Percentiles rank a stretch among this genome's conserved stretches.
Conservation (phyloP, 1,139 yeast genomes). For the Suhomyces anneliseae region DNA sequence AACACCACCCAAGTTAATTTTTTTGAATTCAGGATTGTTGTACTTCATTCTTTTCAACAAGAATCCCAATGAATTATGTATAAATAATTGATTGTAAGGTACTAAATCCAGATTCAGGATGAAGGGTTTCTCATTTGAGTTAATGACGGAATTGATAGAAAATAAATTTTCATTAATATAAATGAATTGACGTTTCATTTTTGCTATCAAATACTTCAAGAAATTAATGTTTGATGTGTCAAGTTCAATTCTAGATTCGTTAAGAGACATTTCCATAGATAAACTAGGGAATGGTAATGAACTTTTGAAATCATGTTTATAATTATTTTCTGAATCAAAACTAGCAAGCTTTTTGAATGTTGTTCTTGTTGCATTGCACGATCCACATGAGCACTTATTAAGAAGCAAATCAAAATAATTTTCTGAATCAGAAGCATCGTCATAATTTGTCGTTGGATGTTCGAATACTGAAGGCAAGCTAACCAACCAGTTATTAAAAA, state of each 20-base stretch:
- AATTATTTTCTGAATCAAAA: constrained; percentile 19
- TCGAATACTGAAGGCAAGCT: constrained; percentile 15
- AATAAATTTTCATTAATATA: constrained; percentile 22
- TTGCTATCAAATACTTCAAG: constrained; percentile 21
- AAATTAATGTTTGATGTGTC: constrained; percentile 18
- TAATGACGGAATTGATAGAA: constrained; percentile 23
- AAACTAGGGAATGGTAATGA: constrained; percentile 3
- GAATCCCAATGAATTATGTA: constrained; percentile 9
- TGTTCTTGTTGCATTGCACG: constrained; percentile 19
- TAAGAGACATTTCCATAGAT: constrained; percentile 1
- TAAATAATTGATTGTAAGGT: constrained; percentile 7
- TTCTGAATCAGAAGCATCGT: neutral
- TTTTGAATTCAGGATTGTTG: constrained; percentile 1
- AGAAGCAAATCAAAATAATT: constrained; percentile 19
- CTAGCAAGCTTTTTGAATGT: constrained; percentile 18
- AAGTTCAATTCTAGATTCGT: constrained; percentile 8
- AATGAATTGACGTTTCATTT: constrained; percentile 22
- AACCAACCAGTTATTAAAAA: constrained; percentile 25
- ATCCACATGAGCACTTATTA: constrained; percentile 22
- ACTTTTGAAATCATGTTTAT: constrained; percentile 19
- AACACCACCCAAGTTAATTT: constrained; percentile 11
- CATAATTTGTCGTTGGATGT: neutral
- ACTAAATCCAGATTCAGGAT: constrained; percentile 7
- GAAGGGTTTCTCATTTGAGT: constrained; percentile 20
- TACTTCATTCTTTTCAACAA: constrained; percentile 4